These are phyloP conservation scores for Diplocarpon mali DNA, from an alignment of 2,329 filamentous ascomycete species.

Conservation along the genomic window DNA sequence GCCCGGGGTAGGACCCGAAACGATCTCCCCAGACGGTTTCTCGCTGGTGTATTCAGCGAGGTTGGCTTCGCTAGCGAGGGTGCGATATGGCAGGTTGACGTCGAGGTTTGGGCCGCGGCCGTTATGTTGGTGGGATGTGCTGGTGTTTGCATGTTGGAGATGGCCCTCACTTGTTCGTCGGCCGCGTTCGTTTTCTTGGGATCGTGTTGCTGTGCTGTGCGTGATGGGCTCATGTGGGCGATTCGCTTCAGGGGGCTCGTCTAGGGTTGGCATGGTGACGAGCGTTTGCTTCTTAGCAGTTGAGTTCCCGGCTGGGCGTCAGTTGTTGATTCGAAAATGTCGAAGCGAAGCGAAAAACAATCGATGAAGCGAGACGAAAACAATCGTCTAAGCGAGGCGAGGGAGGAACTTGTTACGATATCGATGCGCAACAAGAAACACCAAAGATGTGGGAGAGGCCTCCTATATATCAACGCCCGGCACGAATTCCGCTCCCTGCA, in stretches of 20 bases:
- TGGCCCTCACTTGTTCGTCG: slow-evolving; percentile 8
- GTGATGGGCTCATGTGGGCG: slow-evolving; percentile 5
- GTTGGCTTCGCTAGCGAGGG: slow-evolving; percentile 47
- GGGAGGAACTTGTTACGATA: no score
- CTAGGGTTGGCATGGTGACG: not conserved
- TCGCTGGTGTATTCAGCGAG: slow-evolving; percentile 58
- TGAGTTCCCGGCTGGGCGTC: no score
- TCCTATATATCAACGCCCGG: slow-evolving; percentile 6
- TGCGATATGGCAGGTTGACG: slow-evolving; percentile 53
- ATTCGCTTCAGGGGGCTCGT: slow-evolving; percentile 1
- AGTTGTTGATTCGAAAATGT: no score
- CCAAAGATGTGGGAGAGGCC: no score
- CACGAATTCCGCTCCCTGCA: slow-evolving; percentile 5
- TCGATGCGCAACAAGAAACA: no score
- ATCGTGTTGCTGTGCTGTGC: slow-evolving; percentile 4
- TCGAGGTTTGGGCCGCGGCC: slow-evolving; percentile 28
- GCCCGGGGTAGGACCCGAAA: slow-evolving; percentile 16
- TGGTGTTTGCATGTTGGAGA: slow-evolving; percentile 11
- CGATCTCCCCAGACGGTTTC: slow-evolving; percentile 48
- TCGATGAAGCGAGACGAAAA: no score
- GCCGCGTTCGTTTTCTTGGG: slow-evolving; percentile 6
- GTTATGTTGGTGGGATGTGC: slow-evolving; percentile 19
- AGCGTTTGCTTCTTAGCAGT: not conserved
- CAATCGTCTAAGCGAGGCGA: no score
- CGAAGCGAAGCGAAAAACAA: no score